A percentile compares a stretch with the other conserved stretches of the same genome.
Evolutionary conservation across 2,329 filamentous ascomycete species (phyloP).

Genomic region (Cytospora piceicola): DNA sequence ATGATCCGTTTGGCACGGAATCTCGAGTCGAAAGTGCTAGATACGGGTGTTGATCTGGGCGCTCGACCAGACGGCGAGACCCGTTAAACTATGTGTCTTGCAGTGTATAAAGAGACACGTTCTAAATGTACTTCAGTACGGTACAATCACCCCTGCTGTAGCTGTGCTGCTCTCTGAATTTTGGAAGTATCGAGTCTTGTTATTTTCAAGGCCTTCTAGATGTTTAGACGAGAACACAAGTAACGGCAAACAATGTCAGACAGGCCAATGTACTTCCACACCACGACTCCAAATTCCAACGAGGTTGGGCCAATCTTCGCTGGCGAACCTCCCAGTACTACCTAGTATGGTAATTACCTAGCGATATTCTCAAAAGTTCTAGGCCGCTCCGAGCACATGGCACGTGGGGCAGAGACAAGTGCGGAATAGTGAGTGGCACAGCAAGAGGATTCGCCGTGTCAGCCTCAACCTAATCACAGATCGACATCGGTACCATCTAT

Average conservation of each 20-base stretch:
- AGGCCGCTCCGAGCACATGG: neutral
- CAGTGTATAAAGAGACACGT: neutral
- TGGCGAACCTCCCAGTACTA: too few species aligned
- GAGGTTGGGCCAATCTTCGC: conserved; percentile 17
- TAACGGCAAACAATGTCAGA: conserved; percentile 8
- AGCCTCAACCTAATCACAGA: neutral
- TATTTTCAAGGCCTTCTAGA: too few species aligned
- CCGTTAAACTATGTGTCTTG: conserved; percentile 1
- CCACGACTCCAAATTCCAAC: conserved; percentile 6
- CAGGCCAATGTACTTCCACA: conserved; percentile 12
- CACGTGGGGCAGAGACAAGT: neutral
- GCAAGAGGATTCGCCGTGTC: neutral
- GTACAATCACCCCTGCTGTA: neutral
- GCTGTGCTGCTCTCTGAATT: neutral
- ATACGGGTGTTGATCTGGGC: conserved; percentile 28
- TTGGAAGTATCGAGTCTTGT: neutral
- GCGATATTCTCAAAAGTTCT: neutral
- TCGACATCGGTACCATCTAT: neutral
- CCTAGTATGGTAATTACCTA: neutral
- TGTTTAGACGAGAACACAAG: too few species aligned
- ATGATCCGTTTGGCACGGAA: conserved; percentile 38
- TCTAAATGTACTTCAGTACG: neutral
- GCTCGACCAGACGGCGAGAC: conserved; percentile 17
- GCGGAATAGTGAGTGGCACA: neutral
- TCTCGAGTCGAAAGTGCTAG: conserved; percentile 34